Conservation (phyloP, 345 rosid genomes). For the Luvunga scandens region DNA sequence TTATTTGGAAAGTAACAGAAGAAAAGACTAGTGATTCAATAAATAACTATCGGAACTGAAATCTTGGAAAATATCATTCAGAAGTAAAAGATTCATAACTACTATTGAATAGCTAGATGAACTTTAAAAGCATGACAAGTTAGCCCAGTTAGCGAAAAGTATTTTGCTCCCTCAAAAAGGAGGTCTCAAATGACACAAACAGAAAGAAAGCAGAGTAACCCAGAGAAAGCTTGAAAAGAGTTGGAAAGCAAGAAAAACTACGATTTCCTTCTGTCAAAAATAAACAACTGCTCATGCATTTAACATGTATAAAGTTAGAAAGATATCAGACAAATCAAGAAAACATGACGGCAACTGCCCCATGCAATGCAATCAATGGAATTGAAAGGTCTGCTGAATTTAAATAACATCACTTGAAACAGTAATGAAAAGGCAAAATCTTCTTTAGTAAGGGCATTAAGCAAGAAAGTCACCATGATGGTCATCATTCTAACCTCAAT, state of each 20-base stretch:
- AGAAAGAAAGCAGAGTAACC: not conserved
- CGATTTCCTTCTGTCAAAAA: not conserved
- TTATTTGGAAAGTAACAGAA: not conserved
- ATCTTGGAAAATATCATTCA: not conserved
- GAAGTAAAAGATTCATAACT: not conserved
- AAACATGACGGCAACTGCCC: not conserved
- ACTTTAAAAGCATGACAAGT: not conserved
- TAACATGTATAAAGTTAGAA: not conserved
- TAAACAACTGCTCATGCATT: not conserved
- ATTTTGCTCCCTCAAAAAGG: not conserved
- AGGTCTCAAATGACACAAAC: not conserved
- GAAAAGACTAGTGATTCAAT: not conserved
- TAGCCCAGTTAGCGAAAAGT: not conserved
- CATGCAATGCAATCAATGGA: not conserved
- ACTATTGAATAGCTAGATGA: not conserved
- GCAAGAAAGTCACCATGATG: not conserved
- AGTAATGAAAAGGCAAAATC: not conserved
- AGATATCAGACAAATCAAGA: not conserved
- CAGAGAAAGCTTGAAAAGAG: not conserved
- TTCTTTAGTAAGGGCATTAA: not conserved
- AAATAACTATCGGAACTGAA: not conserved
- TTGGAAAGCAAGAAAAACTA: not conserved
- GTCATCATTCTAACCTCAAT: conserved; percentile 62
- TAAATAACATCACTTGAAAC: not conserved
- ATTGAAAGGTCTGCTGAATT: not conserved